Conservation (phyloP, 306 rosid genomes). For the Sechiopsis laciniata region DNA sequence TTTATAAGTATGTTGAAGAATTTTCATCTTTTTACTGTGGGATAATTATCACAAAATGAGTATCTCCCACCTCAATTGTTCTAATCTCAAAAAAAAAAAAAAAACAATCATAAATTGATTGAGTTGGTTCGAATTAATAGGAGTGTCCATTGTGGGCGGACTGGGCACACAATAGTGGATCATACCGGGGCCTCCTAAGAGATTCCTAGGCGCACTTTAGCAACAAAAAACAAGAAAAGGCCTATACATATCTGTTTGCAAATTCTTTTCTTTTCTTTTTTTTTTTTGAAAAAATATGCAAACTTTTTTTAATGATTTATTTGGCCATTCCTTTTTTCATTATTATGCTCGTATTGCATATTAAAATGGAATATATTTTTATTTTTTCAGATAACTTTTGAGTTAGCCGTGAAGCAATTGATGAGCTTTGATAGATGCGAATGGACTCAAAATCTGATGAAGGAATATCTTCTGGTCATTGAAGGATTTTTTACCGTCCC, state of each 20-base stretch:
- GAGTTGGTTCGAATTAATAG: too few species aligned
- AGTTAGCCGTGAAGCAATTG: constrained; percentile 87
- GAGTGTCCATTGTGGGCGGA: too few species aligned
- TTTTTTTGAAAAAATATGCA: constrained; percentile 7
- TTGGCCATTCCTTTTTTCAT: constrained; percentile 4
- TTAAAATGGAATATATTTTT: background rate
- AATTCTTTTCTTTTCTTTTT: too few species aligned
- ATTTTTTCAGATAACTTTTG: constrained; percentile 68
- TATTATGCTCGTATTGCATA: background rate
- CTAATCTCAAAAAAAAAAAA: too few species aligned
- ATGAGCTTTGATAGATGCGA: constrained; percentile 95
- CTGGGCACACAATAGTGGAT: too few species aligned
- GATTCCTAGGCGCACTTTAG: constrained; percentile 12
- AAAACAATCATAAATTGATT: too few species aligned
- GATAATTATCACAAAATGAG: too few species aligned
- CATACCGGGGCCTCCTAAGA: too few species aligned
- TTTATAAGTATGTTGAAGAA: too few species aligned
- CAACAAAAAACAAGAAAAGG: background rate
- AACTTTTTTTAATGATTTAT: background rate
- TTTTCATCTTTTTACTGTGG: too few species aligned
- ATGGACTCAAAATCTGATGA: constrained; percentile 76
- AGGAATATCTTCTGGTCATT: constrained; percentile 74
- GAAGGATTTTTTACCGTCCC: constrained; percentile 92
- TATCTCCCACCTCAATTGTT: too few species aligned
- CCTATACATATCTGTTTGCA: constrained; percentile 19